These are phyloP conservation scores for Talaromyces sp. DNA, from an alignment of 2,329 filamentous ascomycete genomes.

Conservation along the genomic window DNA sequence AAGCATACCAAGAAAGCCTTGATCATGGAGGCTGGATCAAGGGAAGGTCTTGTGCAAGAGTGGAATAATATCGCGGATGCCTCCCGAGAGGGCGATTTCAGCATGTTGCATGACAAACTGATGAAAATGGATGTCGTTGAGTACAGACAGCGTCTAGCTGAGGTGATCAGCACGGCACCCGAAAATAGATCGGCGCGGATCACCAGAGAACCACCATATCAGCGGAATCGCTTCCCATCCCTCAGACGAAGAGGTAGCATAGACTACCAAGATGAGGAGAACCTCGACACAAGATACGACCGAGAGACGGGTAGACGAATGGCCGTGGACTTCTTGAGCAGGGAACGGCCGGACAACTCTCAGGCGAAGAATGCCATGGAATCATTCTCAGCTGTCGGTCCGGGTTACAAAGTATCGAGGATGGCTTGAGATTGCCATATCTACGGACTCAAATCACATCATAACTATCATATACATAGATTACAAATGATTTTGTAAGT, in stretches of 20 bases:
- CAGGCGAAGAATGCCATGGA: slow-evolving; percentile 11
- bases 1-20: slow-evolving; percentile 9
- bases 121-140: not conserved
- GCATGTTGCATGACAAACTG: slow-evolving; percentile 10
- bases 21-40: slow-evolving; percentile 5
- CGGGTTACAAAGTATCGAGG: slow-evolving; percentile 15
- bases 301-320: not conserved
- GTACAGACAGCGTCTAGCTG: not conserved
- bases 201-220: not conserved
- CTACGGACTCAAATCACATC: too few species aligned
- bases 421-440: too few species aligned
- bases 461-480: not conserved
- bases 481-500: not conserved
- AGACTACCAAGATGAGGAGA: not conserved
- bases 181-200: not conserved
- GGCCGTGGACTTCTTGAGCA: not conserved
- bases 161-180: not conserved
- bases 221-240: not conserved
- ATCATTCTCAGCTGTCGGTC: slow-evolving; percentile 14
- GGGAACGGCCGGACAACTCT: not conserved
- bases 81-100: slow-evolving; percentile 8
- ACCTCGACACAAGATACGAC: not conserved
- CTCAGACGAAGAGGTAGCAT: not conserved
- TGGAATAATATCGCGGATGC: slow-evolving; percentile 10
- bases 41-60: not conserved